Conservation (phyloP, 441 rosid species). For the Dalechampia spathulata region DNA sequence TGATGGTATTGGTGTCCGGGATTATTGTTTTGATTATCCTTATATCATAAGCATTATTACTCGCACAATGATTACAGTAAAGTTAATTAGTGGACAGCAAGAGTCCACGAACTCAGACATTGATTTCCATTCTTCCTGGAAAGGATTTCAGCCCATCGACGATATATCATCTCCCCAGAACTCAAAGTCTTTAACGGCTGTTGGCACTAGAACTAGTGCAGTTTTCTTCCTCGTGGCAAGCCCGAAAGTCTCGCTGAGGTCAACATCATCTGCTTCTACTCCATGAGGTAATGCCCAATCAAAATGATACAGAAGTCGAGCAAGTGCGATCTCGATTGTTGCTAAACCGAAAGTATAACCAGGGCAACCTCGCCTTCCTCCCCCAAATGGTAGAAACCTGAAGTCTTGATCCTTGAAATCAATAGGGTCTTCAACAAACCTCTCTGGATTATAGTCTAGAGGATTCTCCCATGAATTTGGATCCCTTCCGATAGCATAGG, state of each 20-base stretch:
- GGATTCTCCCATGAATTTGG: slow-evolving; percentile 22
- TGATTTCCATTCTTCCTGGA: not conserved
- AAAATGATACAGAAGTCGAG: slow-evolving; percentile 29
- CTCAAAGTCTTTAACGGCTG: slow-evolving; percentile 5
- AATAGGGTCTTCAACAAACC: slow-evolving; percentile 16
- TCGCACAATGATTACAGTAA: not conserved
- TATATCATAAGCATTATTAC: too few relatives aligned
- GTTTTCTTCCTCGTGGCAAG: slow-evolving; percentile 34
- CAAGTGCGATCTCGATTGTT: slow-evolving; percentile 19
- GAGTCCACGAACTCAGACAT: not conserved
- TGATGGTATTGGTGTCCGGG: too few relatives aligned
- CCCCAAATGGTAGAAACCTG: slow-evolving; percentile 33
- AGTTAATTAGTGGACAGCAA: not conserved
- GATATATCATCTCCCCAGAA: slow-evolving; percentile 3
- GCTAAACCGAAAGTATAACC: slow-evolving; percentile 23
- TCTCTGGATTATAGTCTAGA: slow-evolving; percentile 25
- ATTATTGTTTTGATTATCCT: too few relatives aligned
- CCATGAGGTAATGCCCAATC: slow-evolving; percentile 31
- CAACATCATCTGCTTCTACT: slow-evolving; percentile 10
- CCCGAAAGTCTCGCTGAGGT: slow-evolving; percentile 26
- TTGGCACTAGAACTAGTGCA: slow-evolving; percentile 27
- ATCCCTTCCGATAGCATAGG: slow-evolving; percentile 26
- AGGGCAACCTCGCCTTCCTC: slow-evolving; percentile 39
- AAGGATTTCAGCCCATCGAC: not conserved
- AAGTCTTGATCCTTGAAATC: slow-evolving; percentile 28